A percentile compares a stretch with the other conserved stretches of the same genome.
These are phyloP conservation scores for Punctularia strigosozonata DNA, from an alignment of 768 basidiomycete species.

Conservation along the genomic window DNA sequence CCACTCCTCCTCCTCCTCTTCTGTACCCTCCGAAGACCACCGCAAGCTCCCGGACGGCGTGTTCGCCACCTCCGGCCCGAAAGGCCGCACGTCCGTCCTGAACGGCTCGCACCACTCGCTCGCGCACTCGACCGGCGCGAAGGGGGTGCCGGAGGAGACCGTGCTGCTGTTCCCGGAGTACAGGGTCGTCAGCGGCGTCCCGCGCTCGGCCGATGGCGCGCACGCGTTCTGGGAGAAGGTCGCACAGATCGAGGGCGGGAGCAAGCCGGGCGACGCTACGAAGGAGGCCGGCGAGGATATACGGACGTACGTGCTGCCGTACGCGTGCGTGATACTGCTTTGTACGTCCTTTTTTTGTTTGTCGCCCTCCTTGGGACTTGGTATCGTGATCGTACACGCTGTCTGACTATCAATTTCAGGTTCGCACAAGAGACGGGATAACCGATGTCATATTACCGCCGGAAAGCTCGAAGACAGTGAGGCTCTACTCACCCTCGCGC, in stretches of 20 bases:
- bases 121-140: too few relatives aligned
- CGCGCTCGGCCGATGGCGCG: constrained; percentile 52
- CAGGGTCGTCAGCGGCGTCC: constrained; percentile 68
- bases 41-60: constrained; percentile 26
- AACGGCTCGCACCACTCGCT: constrained; percentile 88
- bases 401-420: constrained; percentile 31
- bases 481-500: constrained; percentile 11
- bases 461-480: constrained; percentile 70
- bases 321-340: constrained; percentile 79
- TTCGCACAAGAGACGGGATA: constrained; percentile 89
- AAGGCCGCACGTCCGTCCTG: constrained; percentile 60
- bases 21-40: constrained; percentile 6
- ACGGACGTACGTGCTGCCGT: constrained; percentile 75
- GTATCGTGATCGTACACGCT: not conserved
- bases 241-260: constrained; percentile 48
- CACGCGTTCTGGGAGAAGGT: constrained; percentile 52
- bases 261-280: constrained; percentile 26
- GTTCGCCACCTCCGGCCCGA: constrained; percentile 43
- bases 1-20: constrained; percentile 11
- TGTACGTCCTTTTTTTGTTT: constrained; percentile 40
- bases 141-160: constrained; percentile 59
- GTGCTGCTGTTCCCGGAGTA: constrained; percentile 91
- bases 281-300: constrained; percentile 31
- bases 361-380: not conserved
- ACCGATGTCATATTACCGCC: constrained; percentile 81